Percentiles rank a stretch among this genome's conserved stretches.
These are phyloP conservation scores for Aspergillus asperescens DNA, from an alignment of 495 filamentous ascomycete species.

Conservation along the genomic window DNA sequence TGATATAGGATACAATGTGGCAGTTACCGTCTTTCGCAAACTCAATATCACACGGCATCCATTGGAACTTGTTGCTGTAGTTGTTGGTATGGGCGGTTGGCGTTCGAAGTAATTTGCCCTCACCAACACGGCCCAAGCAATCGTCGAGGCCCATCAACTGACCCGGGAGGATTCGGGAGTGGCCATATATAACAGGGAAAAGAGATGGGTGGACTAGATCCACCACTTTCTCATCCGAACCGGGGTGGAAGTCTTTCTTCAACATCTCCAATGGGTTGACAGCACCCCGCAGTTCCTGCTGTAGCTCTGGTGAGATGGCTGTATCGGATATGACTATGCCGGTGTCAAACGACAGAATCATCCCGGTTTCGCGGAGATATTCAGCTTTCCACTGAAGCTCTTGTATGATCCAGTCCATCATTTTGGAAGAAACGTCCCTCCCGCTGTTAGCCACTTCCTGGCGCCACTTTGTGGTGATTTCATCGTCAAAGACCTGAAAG, in stretches of 20 bases:
- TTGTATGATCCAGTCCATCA: conserved; percentile 48
- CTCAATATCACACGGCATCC: conserved; percentile 53
- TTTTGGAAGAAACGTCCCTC: too few relatives aligned
- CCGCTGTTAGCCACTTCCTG: too few relatives aligned
- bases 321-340: conserved; percentile 14
- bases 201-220: conserved; percentile 18
- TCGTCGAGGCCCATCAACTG: conserved; percentile 2
- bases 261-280: conserved; percentile 9
- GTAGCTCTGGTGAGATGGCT: neutral
- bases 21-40: conserved; percentile 27
- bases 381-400: conserved; percentile 47
- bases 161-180: conserved; percentile 2
- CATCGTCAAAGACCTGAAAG: too few relatives aligned
- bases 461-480: too few relatives aligned
- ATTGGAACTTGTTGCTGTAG: conserved; percentile 44
- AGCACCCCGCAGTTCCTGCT: neutral
- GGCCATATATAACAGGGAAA: conserved; percentile 12
- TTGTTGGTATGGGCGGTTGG: too few relatives aligned
- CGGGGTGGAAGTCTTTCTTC: conserved; percentile 14
- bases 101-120: too few relatives aligned
- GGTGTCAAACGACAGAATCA: neutral
- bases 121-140: conserved; percentile 3
- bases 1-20: conserved; percentile 49
- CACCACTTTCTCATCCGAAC: conserved; percentile 12
- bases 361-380: neutral